These are phyloP conservation scores for Piloderma croceum DNA, from an alignment of 768 basidiomycete genomes.

Conservation along the genomic window DNA sequence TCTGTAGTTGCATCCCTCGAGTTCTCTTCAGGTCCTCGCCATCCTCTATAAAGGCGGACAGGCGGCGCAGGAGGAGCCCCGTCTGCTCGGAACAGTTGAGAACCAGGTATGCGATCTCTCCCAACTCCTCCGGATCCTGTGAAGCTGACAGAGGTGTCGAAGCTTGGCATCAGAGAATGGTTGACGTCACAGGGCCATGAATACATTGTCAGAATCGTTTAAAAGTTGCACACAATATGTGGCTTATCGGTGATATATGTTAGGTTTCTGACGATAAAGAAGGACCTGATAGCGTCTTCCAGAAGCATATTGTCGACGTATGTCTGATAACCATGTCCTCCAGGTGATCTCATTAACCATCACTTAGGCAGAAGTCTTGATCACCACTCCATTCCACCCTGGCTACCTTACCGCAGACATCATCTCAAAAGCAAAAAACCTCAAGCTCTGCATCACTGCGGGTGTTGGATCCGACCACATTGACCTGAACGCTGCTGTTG, in stretches of 20 bases:
- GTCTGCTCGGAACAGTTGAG: slow-evolving; percentile 75
- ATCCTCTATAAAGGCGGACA: slow-evolving; percentile 67
- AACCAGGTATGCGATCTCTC: slow-evolving; percentile 49
- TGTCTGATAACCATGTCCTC: slow-evolving; percentile 24
- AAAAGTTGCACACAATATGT: not conserved
- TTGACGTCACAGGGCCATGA: slow-evolving; percentile 70
- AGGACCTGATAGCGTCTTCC: slow-evolving; percentile 73
- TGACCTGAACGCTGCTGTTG: slow-evolving; percentile 83
- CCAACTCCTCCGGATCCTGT: not conserved
- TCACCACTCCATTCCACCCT: slow-evolving; percentile 84
- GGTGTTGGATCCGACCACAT: slow-evolving; percentile 90
- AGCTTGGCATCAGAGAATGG: slow-evolving; percentile 74
- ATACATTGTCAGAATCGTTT: slow-evolving; percentile 45
- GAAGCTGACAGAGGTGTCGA: no score
- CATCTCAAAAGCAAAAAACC: slow-evolving; percentile 77
- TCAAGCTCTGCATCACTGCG: slow-evolving; percentile 87
- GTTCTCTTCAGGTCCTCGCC: slow-evolving; percentile 61
- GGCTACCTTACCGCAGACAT: slow-evolving; percentile 76
- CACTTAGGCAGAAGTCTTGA: slow-evolving; percentile 66
- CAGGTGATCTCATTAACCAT: slow-evolving; percentile 3
- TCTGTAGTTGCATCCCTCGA: no score
- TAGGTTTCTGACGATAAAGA: slow-evolving; percentile 81
- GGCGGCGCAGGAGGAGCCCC: slow-evolving; percentile 63
- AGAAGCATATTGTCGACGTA: slow-evolving; percentile 78
- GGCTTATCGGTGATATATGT: not conserved